Base-by-base conservation (phyloP, 1,284 basidiomycete genomes). In the Schizopora paradoxa region DNA sequence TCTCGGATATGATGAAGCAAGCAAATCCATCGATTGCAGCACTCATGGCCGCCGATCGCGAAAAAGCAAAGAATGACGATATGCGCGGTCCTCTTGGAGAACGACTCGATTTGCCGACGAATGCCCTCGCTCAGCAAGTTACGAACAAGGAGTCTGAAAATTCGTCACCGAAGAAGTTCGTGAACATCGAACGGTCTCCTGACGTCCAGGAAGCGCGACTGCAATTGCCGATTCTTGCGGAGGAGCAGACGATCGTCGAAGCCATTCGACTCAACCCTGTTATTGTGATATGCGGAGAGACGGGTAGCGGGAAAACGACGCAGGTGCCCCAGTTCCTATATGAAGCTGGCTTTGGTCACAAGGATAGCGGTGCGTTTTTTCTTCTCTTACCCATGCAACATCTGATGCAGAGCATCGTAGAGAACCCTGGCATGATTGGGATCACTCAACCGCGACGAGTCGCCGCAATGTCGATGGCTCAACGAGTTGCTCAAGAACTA, bases 251-350 rank as follows among this genome's bases (percentile, higher is more conserved):
- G 3, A 92, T 99, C 45, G 87, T 99, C 76, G 92, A 96, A 60
- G 81, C 91, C 2, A 82, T 99, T 41, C 66, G 92, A 48, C 70
- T 97, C 44, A 83, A 99, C 59, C 79, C 87, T 3, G 80, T 86
- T 8, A 76, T 82, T 13, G 74, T 87, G 41, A 75, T 89, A 36
- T 86, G 83, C 54, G 86, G 85, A 63, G 84, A 86, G 63, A 99
- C 96, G 5, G 96, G 96, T 49, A 95, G 91, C 59, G 96, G 96
- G 41, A 99, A 99, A 68, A 99, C 96, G 1, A 99, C 96, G 0
- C 96, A 99, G 64, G 83, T 99, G 1, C 96, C 96, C 3, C 96
- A 99, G 61, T 87, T 89, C 66, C 64, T 89, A 8, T 87, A 88
- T 57, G 96, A 99, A 65, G 91, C 90, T n/a, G 96, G 92, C 0